A percentile compares a stretch with the other conserved stretches of the same genome.
These are phyloP conservation scores for Bryoglossum gracile DNA, from an alignment of 495 filamentous ascomycete species.

Conservation along the genomic window DNA sequence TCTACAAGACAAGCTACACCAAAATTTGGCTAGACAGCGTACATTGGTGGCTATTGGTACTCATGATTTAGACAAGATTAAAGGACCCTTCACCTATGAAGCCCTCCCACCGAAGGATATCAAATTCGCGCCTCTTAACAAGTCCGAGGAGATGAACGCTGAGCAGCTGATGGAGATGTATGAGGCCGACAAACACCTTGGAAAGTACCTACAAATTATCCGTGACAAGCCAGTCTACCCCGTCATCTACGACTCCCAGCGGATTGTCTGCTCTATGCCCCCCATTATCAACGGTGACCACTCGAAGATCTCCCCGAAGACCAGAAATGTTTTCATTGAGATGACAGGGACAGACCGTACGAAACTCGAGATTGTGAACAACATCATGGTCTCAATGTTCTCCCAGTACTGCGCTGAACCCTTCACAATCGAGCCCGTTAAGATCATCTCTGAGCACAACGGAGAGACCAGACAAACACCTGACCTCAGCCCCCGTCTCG, in stretches of 20 bases:
- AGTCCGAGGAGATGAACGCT: constrained; percentile 78
- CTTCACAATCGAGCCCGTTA: constrained; percentile 89
- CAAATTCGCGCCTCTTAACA: constrained; percentile 84
- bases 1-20: constrained; percentile 95
- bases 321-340: constrained; percentile 92
- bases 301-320: constrained; percentile 88
- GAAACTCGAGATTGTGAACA: constrained; percentile 92
- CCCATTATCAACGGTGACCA: constrained; percentile 97
- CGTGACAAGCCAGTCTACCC: constrained; percentile 90
- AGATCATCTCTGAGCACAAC: constrained; percentile 89
- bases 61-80: constrained; percentile 87
- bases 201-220: constrained; percentile 82
- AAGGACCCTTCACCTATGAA: constrained; percentile 96
- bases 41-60: constrained; percentile 95
- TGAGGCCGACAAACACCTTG: constrained; percentile 80
- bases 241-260: constrained; percentile 88
- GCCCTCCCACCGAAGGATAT: constrained; percentile 88
- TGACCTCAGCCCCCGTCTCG: constrained; percentile 63
- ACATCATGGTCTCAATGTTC: constrained; percentile 96
- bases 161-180: constrained; percentile 92
- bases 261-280: constrained; percentile 83
- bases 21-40: constrained; percentile 87
- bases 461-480: constrained; percentile 70
- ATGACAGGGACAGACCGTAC: constrained; percentile 95
- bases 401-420: constrained; percentile 79